Percentiles rank a stretch among this genome's conserved stretches.
These are phyloP conservation scores for Didymella glomerata DNA, from an alignment of 2,329 filamentous ascomycete genomes.

Conservation along the genomic window DNA sequence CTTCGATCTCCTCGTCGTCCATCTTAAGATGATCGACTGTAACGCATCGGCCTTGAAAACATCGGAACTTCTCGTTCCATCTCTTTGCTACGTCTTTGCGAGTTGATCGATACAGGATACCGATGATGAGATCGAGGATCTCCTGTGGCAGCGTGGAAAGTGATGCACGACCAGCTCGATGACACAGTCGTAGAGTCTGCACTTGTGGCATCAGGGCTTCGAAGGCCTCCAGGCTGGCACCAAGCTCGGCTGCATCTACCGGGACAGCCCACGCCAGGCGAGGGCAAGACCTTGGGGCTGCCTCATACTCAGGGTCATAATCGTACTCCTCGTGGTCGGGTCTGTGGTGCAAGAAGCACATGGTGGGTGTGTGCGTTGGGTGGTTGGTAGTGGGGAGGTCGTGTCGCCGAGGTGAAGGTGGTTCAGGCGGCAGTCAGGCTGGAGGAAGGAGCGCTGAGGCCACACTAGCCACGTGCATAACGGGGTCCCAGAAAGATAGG, in stretches of 20 bases:
- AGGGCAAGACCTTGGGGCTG: background rate
- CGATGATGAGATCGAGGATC: constrained; percentile 8
- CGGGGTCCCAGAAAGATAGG: background rate
- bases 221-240: constrained; percentile 20
- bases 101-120: background rate
- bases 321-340: background rate
- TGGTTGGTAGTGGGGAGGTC: background rate
- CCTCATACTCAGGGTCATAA: background rate
- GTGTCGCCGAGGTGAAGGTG: background rate
- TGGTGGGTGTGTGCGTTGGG: background rate
- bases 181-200: constrained; percentile 15
- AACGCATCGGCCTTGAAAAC: constrained; percentile 9
- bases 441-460: background rate
- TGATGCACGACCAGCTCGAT: constrained; percentile 11
- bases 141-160: constrained; percentile 19
- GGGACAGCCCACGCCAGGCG: constrained; percentile 12
- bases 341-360: constrained; percentile 7
- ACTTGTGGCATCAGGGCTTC: background rate
- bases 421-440: background rate
- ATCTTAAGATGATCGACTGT: background rate
- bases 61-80: constrained; percentile 2
- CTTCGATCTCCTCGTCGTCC: background rate
- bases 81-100: background rate
- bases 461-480: constrained; percentile 1
- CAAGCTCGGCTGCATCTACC: constrained; percentile 15